phyloP scores from a whole-genome alignment of 148 eudicot genomes.

The Vaccinium myrtillus region DNA sequence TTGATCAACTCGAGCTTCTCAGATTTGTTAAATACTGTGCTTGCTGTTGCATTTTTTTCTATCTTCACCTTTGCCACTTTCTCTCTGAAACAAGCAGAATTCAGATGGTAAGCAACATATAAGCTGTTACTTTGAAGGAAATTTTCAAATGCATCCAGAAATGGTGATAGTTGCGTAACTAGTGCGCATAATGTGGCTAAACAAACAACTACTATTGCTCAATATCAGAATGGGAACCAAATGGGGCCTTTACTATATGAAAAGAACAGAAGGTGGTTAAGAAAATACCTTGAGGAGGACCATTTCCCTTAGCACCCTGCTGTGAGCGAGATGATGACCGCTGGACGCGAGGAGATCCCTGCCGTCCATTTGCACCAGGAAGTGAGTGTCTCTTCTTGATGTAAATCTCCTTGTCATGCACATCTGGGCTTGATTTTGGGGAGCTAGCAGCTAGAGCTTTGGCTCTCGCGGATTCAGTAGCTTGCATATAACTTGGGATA shows the following conservation, averaged over 20 bases:
- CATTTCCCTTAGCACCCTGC: constrained; percentile 59
- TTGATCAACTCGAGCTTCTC: neutral
- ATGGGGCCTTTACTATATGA: neutral
- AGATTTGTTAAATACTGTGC: neutral
- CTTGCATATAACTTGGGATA: constrained; percentile 96
- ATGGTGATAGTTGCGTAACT: neutral
- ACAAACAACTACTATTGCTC: neutral
- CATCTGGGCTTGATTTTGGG: constrained; percentile 90
- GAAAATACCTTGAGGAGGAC: constrained; percentile 60
- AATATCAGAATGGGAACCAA: neutral
- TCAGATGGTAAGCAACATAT: neutral
- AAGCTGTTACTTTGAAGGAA: neutral
- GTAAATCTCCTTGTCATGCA: constrained; percentile 58
- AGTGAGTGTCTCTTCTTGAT: constrained; percentile 78
- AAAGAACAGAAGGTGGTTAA: constrained; percentile 4
- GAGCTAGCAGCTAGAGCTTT: constrained; percentile 63
- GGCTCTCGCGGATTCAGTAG: constrained; percentile 87
- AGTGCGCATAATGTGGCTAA: neutral
- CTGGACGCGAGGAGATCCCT: constrained; percentile 72
- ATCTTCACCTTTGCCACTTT: constrained; percentile 15
- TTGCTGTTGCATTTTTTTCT: neutral
- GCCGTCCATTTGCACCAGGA: constrained; percentile 72
- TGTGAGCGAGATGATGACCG: constrained; percentile 49
- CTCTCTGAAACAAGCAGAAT: constrained; percentile 49
- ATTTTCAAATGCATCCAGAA: neutral